Evolutionary conservation across 495 filamentous ascomycete genomes (phyloP), one percentile per base, ranked within the genome.

Genomic region (Penicillium canariense): DNA sequence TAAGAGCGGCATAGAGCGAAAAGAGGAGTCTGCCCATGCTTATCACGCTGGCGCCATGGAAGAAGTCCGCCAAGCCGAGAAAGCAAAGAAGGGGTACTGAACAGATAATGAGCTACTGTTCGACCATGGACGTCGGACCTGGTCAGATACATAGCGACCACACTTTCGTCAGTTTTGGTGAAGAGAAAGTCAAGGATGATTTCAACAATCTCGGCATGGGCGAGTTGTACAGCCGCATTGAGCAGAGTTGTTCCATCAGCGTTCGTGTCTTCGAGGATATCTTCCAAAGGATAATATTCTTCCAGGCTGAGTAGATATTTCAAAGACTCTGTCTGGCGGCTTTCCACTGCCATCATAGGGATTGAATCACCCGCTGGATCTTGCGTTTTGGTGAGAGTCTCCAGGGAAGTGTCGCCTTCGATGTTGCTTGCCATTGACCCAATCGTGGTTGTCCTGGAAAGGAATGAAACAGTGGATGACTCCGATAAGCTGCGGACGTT

Each of bases 1-100:
- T 99, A 99, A 0, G 90, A 96, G 52, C 95, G 82, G 68, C 90
- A 96, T 4, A 97, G 75, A 8, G 95, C 95, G 65, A 97, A 97
- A 11, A 99, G 73, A 6, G 95, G 95, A 5, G 95, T 99, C 68
- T 97, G 93, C 0, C 94, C 95, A 69, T 96, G 96, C 61, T 89
- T 96, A 67, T 99, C 95, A 57, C 87, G 91, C 61, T 89, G 81
- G 44, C 83, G 81, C 95, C 95, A 99, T 8, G 93, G 90, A 42
- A 97, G 71, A 61, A 92, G 67, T 22, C 78, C 76, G 12, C 90
- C 90, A 39, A 97, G 82, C 39, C 81, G 77, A 23, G 73, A 72
- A 62, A 97, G 89, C 28, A 97, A 75, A 20, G 83, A 80, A 3
- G 93, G 94, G 4, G 89, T 85, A 66, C 93, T 90, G 73, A 97